These are phyloP conservation scores for Tuber borchii DNA, from an alignment of 495 filamentous ascomycete species.

Conservation along the genomic window DNA sequence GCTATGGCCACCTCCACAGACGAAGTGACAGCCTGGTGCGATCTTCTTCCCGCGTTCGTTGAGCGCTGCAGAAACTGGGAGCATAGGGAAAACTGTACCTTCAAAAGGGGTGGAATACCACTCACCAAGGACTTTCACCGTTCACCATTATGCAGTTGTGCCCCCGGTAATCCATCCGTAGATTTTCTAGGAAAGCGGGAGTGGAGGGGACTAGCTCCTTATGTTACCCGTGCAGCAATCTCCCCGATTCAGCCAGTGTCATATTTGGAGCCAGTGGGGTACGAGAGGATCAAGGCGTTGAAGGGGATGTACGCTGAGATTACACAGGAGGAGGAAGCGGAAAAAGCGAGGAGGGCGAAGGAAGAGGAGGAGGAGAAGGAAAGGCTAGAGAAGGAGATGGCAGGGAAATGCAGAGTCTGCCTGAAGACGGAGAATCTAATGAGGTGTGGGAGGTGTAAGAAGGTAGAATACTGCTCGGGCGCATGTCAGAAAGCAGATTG, in stretches of 20 bases:
- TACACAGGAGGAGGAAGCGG: neutral
- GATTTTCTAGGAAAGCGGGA: constrained; percentile 32
- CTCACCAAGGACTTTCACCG: constrained; percentile 35
- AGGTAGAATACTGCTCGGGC: constrained; percentile 50
- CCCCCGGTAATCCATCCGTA: constrained; percentile 39
- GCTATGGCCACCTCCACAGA: constrained; percentile 43
- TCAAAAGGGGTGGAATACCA: constrained; percentile 43
- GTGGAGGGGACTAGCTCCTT: constrained; percentile 30
- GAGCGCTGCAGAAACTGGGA: constrained; percentile 54
- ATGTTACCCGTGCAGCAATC: constrained; percentile 35
- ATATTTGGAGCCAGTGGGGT: constrained; percentile 25
- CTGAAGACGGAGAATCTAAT: constrained; percentile 37
- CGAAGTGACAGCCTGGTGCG: constrained; percentile 51
- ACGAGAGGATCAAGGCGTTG: constrained; percentile 11
- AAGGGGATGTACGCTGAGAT: constrained; percentile 7
- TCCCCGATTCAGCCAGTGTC: constrained; percentile 34
- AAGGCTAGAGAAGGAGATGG: constrained; percentile 8
- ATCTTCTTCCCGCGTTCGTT: constrained; percentile 46
- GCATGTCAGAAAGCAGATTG: constrained; percentile 55
- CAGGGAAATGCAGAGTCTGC: constrained; percentile 14
- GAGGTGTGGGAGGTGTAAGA: constrained; percentile 50
- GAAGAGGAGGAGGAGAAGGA: neutral
- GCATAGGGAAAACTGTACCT: constrained; percentile 50
- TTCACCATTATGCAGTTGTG: constrained; percentile 43
- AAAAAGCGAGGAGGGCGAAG: neutral